Conservation (phyloP, 805 yeast genomes). For the Candida nitratophila region DNA sequence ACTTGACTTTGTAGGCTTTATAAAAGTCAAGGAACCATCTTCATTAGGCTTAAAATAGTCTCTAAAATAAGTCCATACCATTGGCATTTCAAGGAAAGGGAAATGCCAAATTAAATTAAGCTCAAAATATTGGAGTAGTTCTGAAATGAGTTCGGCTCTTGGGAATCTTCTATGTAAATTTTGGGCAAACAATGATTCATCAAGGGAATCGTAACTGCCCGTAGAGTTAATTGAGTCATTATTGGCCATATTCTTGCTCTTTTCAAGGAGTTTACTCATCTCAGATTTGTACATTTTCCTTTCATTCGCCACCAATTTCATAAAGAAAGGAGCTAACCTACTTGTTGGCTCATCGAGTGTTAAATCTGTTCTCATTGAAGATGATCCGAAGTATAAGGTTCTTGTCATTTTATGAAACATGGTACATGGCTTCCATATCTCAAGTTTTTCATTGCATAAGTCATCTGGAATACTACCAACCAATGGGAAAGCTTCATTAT, state of each 20-base stretch:
- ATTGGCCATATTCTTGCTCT: too few relatives aligned
- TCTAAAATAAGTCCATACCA: background rate
- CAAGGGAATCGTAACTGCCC: too few relatives aligned
- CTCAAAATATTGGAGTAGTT: background rate
- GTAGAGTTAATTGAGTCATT: background rate
- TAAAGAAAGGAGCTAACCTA: background rate
- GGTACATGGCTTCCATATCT: background rate
- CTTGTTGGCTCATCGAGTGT: background rate
- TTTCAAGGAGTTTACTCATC: background rate
- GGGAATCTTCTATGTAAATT: background rate
- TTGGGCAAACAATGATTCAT: background rate
- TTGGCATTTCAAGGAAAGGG: background rate
- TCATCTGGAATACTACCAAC: background rate
- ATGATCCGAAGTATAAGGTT: background rate
- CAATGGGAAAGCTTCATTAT: background rate
- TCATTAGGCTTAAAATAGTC: background rate
- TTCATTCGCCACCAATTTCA: background rate
- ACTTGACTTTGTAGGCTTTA: background rate
- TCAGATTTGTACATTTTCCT: background rate
- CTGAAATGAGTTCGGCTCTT: background rate
- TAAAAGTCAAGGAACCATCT: background rate
- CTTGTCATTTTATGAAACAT: background rate
- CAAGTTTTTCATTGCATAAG: background rate
- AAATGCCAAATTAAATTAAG: background rate
- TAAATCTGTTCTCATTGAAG: background rate